Evolutionary conservation across 495 filamentous ascomycete genomes (phyloP).

Genomic region (Aspergillus coremiiformis): DNA sequence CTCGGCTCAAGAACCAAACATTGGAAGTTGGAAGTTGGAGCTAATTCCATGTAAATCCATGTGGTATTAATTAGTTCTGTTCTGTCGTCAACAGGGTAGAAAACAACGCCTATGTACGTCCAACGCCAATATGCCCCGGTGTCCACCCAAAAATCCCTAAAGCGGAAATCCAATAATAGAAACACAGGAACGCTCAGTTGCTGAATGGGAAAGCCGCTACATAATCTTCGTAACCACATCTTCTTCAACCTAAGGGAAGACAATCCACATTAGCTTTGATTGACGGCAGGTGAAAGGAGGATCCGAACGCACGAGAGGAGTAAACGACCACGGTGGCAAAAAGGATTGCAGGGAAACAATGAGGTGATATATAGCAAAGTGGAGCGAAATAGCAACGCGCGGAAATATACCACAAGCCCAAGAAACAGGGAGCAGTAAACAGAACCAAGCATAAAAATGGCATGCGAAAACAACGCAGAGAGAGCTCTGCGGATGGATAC

Average conservation of each 20-base stretch:
- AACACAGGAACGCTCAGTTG: slow-evolving; percentile 17
- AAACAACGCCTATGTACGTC: slow-evolving; percentile 30
- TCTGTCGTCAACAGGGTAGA: slow-evolving; percentile 15
- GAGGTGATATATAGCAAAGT: neutral
- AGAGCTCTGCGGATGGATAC: neutral
- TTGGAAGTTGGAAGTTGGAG: neutral
- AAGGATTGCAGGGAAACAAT: neutral
- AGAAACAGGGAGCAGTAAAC: neutral
- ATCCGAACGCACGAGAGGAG: neutral
- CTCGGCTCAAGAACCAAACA: slow-evolving; percentile 15
- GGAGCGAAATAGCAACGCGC: neutral
- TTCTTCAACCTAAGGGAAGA: slow-evolving; percentile 75
- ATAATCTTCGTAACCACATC: slow-evolving; percentile 90
- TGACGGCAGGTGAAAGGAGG: slow-evolving; percentile 5
- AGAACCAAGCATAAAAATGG: neutral
- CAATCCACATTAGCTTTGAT: slow-evolving; percentile 47
- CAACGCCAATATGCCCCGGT: slow-evolving; percentile 21
- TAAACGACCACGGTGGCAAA: neutral
- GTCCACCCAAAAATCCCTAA: slow-evolving; percentile 10
- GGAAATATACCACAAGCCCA: neutral
- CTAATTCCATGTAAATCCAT: slow-evolving; percentile 3
- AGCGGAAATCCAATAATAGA: slow-evolving; percentile 17
- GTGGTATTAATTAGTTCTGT: slow-evolving; percentile 32
- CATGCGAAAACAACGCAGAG: neutral
- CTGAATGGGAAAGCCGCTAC: slow-evolving; percentile 45